Conservation (phyloP, 106 monocot genomes). For the Hemerocallis citrina region DNA sequence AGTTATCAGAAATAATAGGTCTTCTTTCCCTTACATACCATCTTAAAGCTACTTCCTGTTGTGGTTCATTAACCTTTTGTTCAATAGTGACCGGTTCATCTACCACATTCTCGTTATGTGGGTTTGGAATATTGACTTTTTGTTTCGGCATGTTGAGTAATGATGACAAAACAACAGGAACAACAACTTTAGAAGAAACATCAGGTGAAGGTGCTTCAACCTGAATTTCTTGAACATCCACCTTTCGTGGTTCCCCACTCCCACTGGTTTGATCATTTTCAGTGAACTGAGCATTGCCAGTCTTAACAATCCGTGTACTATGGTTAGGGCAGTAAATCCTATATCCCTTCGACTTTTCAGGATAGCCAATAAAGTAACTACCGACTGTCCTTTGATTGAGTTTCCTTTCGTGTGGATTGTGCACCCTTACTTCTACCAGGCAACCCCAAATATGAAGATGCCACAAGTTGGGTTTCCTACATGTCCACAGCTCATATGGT, state of each 20-base stretch:
- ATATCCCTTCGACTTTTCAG: slow-evolving; percentile 6
- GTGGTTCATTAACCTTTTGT: no score
- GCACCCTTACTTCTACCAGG: background rate
- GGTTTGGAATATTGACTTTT: no score
- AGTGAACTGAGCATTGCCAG: slow-evolving; percentile 8
- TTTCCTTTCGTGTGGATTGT: slow-evolving; percentile 14
- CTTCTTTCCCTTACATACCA: no score
- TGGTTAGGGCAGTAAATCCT: slow-evolving; percentile 5
- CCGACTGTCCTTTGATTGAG: background rate
- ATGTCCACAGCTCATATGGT: background rate
- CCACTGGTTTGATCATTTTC: slow-evolving; percentile 12
- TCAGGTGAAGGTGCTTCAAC: no score
- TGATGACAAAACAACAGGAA: no score
- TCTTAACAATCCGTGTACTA: slow-evolving; percentile 3
- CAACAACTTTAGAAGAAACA: no score
- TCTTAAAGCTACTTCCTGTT: no score
- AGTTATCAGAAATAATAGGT: no score
- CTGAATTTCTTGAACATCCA: background rate
- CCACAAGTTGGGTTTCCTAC: slow-evolving; percentile 10
- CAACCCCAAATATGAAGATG: slow-evolving; percentile 7
- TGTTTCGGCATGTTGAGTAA: no score
- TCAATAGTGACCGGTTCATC: no score
- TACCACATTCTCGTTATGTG: no score
- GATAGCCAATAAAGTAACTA: slow-evolving; percentile 10
- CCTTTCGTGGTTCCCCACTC: background rate